Evolutionary conservation across 306 rosid genomes (phyloP), one percentile per base, ranked within the genome.

Genomic region (Glycyrrhiza uralensis): DNA sequence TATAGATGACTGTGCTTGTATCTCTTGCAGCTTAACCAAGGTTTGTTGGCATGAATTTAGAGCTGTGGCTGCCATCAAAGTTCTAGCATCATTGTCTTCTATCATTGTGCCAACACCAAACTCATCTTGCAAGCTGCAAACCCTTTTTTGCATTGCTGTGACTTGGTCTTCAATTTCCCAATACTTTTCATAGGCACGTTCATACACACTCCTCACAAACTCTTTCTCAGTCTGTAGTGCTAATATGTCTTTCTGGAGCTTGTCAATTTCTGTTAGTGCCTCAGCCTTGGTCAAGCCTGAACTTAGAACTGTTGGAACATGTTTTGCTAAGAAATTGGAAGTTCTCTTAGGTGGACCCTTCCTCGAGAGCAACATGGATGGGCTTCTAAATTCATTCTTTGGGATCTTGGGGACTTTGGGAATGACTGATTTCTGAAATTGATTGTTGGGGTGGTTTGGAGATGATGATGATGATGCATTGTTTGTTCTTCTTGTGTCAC

Each of bases 201-300:
- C 96, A 4, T 86, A 89, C 76, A 89, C 72, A 61, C 91, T 85
- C 84, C 91, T 90, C n/a, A 88, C 97, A n/a, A 95, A 95, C 83
- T 95, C 99, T 83, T 88, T 89, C 80, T 91, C 99, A 0, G 99
- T 95, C 79, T 95, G 97, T 2, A 86, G 46, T 1, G 78, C 85
- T 79, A 91, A 74, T 29, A 88, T 95, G 1, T 86, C 96, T 69
- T 95, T 95, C 56, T 88, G 97, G 42, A 91, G 81, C 66, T 45
- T 87, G 74, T 89, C 93, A 15, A 91, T 85, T 70, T 91, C 97
- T 29, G 50, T 38, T 13, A 85, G 1, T 1, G 97, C 97, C 75
- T 69, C 93, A 19, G 6, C 77, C 74, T 85, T 91, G 14, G 56
- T 75, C 4, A 95, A 72, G 10, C 90, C 97, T 2, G 90, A 89